phyloP scores from a whole-genome alignment of 1,284 basidiomycete species.

The Ganoderma sinense region DNA sequence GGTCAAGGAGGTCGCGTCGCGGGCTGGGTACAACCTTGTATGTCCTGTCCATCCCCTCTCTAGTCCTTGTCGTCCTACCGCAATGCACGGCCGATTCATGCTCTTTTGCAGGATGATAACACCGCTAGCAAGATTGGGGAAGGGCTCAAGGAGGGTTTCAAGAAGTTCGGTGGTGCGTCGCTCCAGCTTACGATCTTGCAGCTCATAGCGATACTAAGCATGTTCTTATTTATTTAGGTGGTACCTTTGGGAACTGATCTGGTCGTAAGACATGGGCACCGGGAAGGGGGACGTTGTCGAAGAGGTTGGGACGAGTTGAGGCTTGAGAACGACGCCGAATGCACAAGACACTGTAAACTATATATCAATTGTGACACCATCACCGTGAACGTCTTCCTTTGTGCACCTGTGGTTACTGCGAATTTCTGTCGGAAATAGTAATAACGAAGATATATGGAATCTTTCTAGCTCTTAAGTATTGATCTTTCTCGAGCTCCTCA shows the following conservation, averaged over 20 bases:
- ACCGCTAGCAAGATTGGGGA: conserved; percentile 48
- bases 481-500: too few species aligned
- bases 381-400: not conserved
- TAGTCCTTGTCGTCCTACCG: not conserved
- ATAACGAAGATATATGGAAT: too few species aligned
- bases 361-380: not conserved
- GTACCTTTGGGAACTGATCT: not conserved
- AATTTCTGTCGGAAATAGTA: too few species aligned
- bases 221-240: not conserved
- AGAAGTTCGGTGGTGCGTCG: conserved; percentile 44
- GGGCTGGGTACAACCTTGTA: conserved; percentile 56
- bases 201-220: not conserved
- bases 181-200: not conserved
- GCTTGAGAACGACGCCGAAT: not conserved
- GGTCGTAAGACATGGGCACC: not conserved
- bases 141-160: conserved; percentile 45
- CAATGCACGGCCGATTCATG: not conserved
- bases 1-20: conserved; percentile 48
- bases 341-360: not conserved
- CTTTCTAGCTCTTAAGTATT: too few species aligned
- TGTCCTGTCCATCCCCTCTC: conserved; percentile 30
- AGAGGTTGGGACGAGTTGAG: not conserved
- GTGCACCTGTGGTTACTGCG: not conserved
- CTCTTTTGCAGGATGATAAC: conserved; percentile 32
- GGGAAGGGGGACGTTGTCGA: not conserved